Evolutionary conservation across 2,329 filamentous ascomycete species (phyloP).

Genomic region (Neurospora sp.): DNA sequence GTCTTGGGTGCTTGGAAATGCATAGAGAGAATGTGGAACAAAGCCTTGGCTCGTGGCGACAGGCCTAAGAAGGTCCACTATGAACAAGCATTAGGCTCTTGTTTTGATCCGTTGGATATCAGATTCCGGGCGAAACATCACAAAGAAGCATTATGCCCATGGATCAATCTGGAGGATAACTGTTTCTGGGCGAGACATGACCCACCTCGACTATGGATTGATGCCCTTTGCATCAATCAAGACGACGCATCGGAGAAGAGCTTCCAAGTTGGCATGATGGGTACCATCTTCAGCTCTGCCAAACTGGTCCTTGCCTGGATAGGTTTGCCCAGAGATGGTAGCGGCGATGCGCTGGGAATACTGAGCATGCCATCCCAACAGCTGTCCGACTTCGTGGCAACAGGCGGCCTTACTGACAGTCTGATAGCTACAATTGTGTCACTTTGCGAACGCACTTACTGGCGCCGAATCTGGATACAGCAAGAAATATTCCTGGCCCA

Average conservation of each 20-base stretch:
- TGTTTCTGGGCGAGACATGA: background rate
- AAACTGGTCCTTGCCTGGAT: conserved; percentile 2
- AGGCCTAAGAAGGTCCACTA: background rate
- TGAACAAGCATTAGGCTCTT: too few species aligned
- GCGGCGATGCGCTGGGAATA: background rate
- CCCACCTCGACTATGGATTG: background rate
- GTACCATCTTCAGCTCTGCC: background rate
- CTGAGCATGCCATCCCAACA: background rate
- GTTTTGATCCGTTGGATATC: too few species aligned
- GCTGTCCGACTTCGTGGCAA: background rate
- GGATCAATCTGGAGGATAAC: background rate
- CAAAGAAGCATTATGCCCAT: background rate
- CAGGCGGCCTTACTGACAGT: background rate
- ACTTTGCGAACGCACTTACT: background rate
- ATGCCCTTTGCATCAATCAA: conserved; percentile 3
- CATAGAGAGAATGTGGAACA: too few species aligned
- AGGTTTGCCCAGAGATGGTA: background rate
- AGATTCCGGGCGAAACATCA: too few species aligned
- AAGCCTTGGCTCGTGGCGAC: background rate
- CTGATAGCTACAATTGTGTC: background rate
- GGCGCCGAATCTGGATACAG: background rate
- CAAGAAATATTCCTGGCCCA: background rate
- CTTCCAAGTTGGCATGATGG: conserved; percentile 1
- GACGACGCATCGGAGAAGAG: background rate
- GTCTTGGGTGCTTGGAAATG: background rate